A percentile compares a stretch with the other conserved stretches of the same genome.
Evolutionary conservation across 1,284 basidiomycete species (phyloP).

Genomic region (Leccinum solheimii): DNA sequence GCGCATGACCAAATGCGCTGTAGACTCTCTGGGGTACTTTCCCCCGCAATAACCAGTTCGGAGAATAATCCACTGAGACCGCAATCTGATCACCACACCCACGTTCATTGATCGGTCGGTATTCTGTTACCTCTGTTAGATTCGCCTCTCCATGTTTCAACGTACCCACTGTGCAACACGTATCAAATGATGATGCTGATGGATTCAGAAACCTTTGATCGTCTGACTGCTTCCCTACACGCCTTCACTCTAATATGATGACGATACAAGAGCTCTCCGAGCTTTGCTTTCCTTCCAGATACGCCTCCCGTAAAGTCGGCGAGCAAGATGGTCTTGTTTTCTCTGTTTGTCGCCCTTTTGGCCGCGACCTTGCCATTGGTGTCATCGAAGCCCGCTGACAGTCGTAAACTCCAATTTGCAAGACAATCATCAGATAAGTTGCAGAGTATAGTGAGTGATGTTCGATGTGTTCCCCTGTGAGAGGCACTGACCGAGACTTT

Average conservation of each 20-base stretch:
- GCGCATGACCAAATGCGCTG: neutral
- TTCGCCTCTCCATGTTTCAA: neutral
- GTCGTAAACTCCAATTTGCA: constrained; percentile 19
- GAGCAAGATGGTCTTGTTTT: constrained; percentile 15
- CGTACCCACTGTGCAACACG: neutral
- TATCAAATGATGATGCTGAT: neutral
- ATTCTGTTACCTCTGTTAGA: neutral
- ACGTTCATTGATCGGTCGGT: neutral
- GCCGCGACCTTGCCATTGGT: constrained; percentile 10
- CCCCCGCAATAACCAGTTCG: neutral
- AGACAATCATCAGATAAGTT: constrained; percentile 18
- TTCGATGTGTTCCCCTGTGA: neutral
- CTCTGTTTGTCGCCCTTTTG: constrained; percentile 17
- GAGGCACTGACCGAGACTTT: neutral
- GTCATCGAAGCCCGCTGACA: constrained; percentile 6
- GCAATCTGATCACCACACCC: constrained; percentile 1
- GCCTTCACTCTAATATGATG: constrained; percentile 3
- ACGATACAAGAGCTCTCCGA: neutral
- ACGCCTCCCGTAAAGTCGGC: neutral
- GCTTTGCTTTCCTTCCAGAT: neutral
- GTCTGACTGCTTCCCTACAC: neutral
- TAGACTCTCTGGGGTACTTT: neutral
- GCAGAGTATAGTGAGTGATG: constrained; percentile 20
- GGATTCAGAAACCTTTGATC: neutral
- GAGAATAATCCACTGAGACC: no score